Conservation (phyloP, 495 filamentous ascomycete species). For the Trichoderma parareesei region DNA sequence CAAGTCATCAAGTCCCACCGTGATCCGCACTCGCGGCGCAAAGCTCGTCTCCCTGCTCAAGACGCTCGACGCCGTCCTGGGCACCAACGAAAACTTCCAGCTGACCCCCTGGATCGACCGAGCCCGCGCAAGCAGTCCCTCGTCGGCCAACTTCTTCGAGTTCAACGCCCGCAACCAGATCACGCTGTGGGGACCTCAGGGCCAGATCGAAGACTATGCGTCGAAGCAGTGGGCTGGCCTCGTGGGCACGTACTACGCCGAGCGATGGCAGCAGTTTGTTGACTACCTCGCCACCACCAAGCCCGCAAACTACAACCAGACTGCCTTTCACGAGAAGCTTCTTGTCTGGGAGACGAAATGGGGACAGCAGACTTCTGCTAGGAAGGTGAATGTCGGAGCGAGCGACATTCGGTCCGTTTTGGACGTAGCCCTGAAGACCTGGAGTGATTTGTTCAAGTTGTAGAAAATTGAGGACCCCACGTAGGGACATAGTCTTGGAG, state of each 20-base stretch:
- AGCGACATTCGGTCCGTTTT: conserved; percentile 20
- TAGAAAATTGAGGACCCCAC: background rate
- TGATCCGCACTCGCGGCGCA: conserved; percentile 21
- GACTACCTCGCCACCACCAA: conserved; percentile 33
- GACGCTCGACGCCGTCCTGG: conserved; percentile 37
- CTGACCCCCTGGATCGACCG: conserved; percentile 36
- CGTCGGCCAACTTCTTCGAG: conserved; percentile 34
- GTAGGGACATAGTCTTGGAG: background rate
- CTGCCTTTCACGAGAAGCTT: conserved; percentile 22
- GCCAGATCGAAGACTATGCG: conserved; percentile 44
- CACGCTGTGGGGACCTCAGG: conserved; percentile 45
- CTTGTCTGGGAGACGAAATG: conserved; percentile 34
- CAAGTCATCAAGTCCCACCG: conserved; percentile 11
- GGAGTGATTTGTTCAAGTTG: conserved; percentile 23
- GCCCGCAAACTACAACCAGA: conserved; percentile 25
- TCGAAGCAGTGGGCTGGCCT: conserved; percentile 44
- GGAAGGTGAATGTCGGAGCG: conserved; percentile 11
- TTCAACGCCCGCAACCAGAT: conserved; percentile 48
- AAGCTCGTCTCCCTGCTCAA: conserved; percentile 27
- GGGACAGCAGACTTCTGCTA: conserved; percentile 26
- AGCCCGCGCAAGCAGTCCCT: conserved; percentile 29
- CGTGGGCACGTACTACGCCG: conserved; percentile 40
- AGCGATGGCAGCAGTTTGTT: conserved; percentile 41
- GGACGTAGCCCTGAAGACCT: conserved; percentile 14
- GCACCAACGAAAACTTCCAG: conserved; percentile 36